These are phyloP conservation scores for Cercospora nicotianae DNA, from an alignment of 2,329 filamentous ascomycete species.

Conservation along the genomic window DNA sequence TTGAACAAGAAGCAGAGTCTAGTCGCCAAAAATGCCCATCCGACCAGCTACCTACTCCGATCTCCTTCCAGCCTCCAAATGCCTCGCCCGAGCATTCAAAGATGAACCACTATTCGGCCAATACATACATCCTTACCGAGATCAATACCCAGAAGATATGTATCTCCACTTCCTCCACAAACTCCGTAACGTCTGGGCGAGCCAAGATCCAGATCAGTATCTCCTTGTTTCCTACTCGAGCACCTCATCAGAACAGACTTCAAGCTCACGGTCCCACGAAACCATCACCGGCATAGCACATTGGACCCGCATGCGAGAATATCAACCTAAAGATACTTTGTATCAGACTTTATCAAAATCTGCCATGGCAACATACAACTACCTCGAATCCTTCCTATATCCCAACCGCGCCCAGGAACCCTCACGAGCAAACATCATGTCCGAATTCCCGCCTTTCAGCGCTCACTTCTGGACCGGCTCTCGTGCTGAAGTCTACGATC, in stretches of 20 bases:
- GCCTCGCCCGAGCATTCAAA: conserved; percentile 31
- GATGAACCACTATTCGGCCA: conserved; percentile 32
- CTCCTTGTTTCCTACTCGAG: conserved; percentile 26
- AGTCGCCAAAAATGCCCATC: conserved; percentile 26
- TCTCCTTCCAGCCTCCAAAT: conserved; percentile 30
- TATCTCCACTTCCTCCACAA: conserved; percentile 31
- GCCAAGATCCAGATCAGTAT: conserved; percentile 16
- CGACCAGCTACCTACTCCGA: conserved; percentile 32
- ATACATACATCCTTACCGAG: conserved; percentile 28
- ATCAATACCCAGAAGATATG: conserved; percentile 31
- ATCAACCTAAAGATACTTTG: background rate
- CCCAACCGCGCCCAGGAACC: conserved; percentile 33
- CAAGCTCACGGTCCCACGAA: background rate
- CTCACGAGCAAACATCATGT: conserved; percentile 17
- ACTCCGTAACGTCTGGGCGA: conserved; percentile 23
- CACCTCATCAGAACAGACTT: background rate
- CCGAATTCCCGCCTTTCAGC: conserved; percentile 21
- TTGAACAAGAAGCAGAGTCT: background rate
- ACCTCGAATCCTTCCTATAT: conserved; percentile 25
- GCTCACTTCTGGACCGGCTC: conserved; percentile 32
- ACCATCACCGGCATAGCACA: conserved; percentile 32
- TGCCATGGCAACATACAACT: conserved; percentile 19
- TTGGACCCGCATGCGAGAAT: conserved; percentile 28
- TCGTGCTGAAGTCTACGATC: conserved; percentile 32
- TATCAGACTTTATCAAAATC: background rate